A percentile compares a stretch with the other conserved stretches of the same genome.
phyloP scores from a whole-genome alignment of 2,329 filamentous ascomycete species.

The Ambrosiella xylebori region DNA sequence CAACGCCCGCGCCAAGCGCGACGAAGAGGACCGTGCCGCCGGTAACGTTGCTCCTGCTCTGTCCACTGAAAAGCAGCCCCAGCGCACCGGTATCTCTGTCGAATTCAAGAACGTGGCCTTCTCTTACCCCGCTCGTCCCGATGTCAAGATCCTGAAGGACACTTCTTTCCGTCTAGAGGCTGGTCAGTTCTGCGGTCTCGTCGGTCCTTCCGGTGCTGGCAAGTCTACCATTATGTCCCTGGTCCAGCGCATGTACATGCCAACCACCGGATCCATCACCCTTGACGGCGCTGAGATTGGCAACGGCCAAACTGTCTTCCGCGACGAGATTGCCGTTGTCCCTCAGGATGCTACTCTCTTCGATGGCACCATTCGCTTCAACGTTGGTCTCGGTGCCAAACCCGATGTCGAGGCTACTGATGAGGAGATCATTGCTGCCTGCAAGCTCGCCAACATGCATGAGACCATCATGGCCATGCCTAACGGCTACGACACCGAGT shows the following conservation, averaged over 20 bases:
- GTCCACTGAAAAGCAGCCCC: slow-evolving; percentile 15
- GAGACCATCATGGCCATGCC: slow-evolving; percentile 46
- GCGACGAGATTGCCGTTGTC: slow-evolving; percentile 36
- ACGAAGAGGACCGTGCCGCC: slow-evolving; percentile 23
- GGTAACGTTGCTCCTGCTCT: neutral
- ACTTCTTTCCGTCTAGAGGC: slow-evolving; percentile 39
- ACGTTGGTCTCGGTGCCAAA: slow-evolving; percentile 35
- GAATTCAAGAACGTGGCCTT: slow-evolving; percentile 44
- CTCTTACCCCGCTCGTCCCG: slow-evolving; percentile 45
- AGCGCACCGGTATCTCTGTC: slow-evolving; percentile 21
- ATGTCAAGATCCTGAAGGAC: slow-evolving; percentile 37
- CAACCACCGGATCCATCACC: slow-evolving; percentile 24
- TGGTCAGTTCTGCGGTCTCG: slow-evolving; percentile 45
- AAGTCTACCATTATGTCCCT: slow-evolving; percentile 49
- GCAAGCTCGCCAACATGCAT: slow-evolving; percentile 52
- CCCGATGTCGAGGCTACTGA: slow-evolving; percentile 37
- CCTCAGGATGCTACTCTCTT: slow-evolving; percentile 43
- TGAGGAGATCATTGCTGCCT: slow-evolving; percentile 48
- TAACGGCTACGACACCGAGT: slow-evolving; percentile 46
- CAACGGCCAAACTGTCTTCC: slow-evolving; percentile 26
- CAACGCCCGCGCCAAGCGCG: slow-evolving; percentile 16
- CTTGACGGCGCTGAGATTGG: slow-evolving; percentile 32
- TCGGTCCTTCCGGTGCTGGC: slow-evolving; percentile 48
- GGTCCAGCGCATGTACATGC: slow-evolving; percentile 32
- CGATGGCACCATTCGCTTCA: slow-evolving; percentile 37